Evolutionary conservation across 805 yeast species (phyloP).

Genomic region (Hanseniaspora singularis): DNA sequence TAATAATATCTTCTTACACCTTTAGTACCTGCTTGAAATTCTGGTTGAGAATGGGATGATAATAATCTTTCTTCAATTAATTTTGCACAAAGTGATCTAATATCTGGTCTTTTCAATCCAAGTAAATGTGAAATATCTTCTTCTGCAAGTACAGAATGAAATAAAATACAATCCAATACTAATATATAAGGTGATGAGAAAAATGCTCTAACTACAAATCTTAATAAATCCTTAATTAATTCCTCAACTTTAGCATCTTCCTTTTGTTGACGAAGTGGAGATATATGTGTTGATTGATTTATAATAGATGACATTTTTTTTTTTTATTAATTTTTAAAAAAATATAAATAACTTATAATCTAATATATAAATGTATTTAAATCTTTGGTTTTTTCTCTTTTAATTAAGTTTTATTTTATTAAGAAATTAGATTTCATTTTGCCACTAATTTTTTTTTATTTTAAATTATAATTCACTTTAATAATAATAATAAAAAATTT

Average conservation of each 20-base stretch:
- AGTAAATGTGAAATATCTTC: slow-evolving; percentile 75
- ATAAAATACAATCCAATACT: slow-evolving; percentile 72
- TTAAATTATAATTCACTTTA: no score
- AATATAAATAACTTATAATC: no score
- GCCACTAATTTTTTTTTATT: no score
- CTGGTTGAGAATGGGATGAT: slow-evolving; percentile 59
- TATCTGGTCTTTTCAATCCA: slow-evolving; percentile 75
- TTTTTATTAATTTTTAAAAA: no score
- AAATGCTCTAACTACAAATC: slow-evolving; percentile 77
- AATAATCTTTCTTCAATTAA: slow-evolving; percentile 75
- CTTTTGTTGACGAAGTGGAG: slow-evolving; percentile 12
- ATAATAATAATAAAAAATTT: no score
- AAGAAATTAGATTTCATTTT: no score
- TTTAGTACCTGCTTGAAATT: slow-evolving; percentile 50
- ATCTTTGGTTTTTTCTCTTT: no score
- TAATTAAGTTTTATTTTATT: no score
- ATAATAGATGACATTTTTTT: slow-evolving; percentile 10
- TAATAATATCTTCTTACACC: slow-evolving; percentile 68
- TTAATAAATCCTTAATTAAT: slow-evolving; percentile 39
- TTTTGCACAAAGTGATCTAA: slow-evolving; percentile 68
- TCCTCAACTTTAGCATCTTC: slow-evolving; percentile 32
- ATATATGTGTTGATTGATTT: neutral
- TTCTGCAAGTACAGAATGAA: slow-evolving; percentile 83
- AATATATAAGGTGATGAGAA: slow-evolving; percentile 74
- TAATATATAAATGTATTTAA: no score